Evolutionary conservation across 805 yeast genomes (phyloP).

Genomic region (Candida ovalis): DNA sequence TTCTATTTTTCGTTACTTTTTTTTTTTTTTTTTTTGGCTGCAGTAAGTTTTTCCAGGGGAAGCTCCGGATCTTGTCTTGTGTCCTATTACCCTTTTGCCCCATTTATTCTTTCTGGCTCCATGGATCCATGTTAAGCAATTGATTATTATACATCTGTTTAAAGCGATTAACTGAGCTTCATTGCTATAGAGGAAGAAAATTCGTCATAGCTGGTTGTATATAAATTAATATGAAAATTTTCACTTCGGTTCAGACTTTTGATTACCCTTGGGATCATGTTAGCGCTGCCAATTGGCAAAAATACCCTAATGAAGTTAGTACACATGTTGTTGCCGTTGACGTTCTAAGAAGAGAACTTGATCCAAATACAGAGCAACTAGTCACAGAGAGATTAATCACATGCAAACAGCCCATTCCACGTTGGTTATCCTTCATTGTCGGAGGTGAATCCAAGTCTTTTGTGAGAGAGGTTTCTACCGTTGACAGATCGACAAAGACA

Average conservation of each 20-base stretch:
- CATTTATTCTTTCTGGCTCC: not conserved
- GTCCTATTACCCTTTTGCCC: not conserved
- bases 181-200: too few relatives aligned
- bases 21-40: not conserved
- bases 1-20: too few relatives aligned
- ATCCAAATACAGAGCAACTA: conserved; percentile 48
- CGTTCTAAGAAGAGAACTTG: conserved; percentile 69
- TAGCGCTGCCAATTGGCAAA: conserved; percentile 94
- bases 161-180: too few relatives aligned
- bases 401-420: conserved; percentile 81
- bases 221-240: conserved; percentile 94
- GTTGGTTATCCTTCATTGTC: conserved; percentile 68
- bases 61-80: not conserved
- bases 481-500: conserved; percentile 61
- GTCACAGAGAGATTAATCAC: conserved; percentile 86
- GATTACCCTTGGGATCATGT: conserved; percentile 91
- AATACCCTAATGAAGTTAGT: conserved; percentile 91
- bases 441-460: conserved; percentile 73
- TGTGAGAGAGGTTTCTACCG: conserved; percentile 85
- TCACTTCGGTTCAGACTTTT: conserved; percentile 65
- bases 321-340: conserved; percentile 95
- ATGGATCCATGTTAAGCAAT: not conserved
- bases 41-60: not conserved
- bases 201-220: too few relatives aligned
- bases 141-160: too few relatives aligned